Percentiles rank a stretch among this genome's conserved stretches.
These are phyloP conservation scores for Diaporthe batatas DNA, from an alignment of 2,329 filamentous ascomycete genomes.

Conservation along the genomic window DNA sequence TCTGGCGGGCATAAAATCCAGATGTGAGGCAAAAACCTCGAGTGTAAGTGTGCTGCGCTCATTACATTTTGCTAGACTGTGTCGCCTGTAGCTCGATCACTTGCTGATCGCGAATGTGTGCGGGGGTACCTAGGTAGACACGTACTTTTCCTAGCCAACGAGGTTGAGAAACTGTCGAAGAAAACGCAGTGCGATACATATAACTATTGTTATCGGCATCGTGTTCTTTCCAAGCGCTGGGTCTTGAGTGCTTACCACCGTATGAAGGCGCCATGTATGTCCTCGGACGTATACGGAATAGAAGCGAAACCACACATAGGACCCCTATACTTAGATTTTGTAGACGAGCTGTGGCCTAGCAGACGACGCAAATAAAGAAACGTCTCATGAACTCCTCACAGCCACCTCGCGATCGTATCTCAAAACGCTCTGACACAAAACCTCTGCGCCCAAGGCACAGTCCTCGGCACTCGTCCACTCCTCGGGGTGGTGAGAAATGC, in stretches of 20 bases:
- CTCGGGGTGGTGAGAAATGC: slow-evolving; percentile 73
- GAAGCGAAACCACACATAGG: too few species aligned
- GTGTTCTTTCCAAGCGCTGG: too few species aligned
- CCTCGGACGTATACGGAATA: too few species aligned
- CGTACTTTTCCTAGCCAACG: neutral
- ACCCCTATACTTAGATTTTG: neutral
- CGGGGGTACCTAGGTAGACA: too few species aligned
- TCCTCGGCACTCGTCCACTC: slow-evolving; percentile 73
- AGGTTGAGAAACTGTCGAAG: too few species aligned
- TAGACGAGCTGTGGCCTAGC: neutral
- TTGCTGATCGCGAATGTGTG: neutral
- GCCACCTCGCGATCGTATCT: slow-evolving; percentile 51
- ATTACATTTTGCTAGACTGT: neutral
- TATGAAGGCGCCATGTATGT: too few species aligned
- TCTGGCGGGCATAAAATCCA: neutral
- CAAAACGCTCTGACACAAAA: slow-evolving; percentile 59
- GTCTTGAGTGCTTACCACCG: too few species aligned
- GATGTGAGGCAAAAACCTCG: neutral
- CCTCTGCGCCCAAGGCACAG: slow-evolving; percentile 67
- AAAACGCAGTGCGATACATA: neutral
- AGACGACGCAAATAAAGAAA: neutral
- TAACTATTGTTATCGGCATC: too few species aligned
- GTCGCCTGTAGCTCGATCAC: neutral
- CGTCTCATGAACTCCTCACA: neutral
- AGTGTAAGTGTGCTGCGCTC: neutral